Conservation (phyloP, 345 rosid genomes). For the Stellera chamaejasme region DNA sequence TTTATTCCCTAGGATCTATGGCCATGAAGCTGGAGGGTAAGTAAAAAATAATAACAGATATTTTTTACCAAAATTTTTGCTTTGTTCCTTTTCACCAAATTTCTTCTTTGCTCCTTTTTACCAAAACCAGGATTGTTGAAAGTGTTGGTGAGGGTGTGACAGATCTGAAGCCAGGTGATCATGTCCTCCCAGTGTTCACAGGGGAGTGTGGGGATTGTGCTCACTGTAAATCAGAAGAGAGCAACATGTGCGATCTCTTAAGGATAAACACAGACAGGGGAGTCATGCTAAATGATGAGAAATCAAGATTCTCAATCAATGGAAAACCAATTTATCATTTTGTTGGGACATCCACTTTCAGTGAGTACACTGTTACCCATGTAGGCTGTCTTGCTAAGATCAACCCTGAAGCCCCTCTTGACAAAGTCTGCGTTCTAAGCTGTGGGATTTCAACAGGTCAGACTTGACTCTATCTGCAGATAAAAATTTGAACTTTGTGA, state of each 20-base stretch:
- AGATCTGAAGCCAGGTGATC: slow-evolving; percentile 29
- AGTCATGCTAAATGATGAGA: slow-evolving; percentile 29
- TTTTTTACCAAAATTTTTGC: too few relatives aligned
- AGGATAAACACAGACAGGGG: slow-evolving; percentile 30
- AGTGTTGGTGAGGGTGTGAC: slow-evolving; percentile 36
- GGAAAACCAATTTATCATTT: slow-evolving; percentile 37
- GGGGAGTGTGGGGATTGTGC: slow-evolving; percentile 30
- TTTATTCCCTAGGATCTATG: slow-evolving; percentile 20
- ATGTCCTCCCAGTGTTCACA: slow-evolving; percentile 34
- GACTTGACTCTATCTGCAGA: not conserved
- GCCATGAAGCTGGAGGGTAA: slow-evolving; percentile 24
- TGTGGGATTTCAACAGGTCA: slow-evolving; percentile 31
- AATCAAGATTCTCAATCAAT: slow-evolving; percentile 29
- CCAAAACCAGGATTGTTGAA: slow-evolving; percentile 25
- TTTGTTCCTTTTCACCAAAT: too few relatives aligned
- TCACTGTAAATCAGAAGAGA: slow-evolving; percentile 30
- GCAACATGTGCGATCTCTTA: slow-evolving; percentile 30
- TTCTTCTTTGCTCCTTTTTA: not conserved
- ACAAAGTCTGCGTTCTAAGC: slow-evolving; percentile 32
- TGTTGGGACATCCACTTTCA: slow-evolving; percentile 38
- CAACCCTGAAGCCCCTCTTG: slow-evolving; percentile 30
- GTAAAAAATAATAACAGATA: not conserved
- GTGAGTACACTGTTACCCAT: slow-evolving; percentile 33
- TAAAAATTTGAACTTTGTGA: not conserved
- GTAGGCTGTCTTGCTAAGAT: slow-evolving; percentile 33